Base-by-base conservation (phyloP, 2,329 filamentous ascomycete species). In the Elsinoe fawcettii region DNA sequence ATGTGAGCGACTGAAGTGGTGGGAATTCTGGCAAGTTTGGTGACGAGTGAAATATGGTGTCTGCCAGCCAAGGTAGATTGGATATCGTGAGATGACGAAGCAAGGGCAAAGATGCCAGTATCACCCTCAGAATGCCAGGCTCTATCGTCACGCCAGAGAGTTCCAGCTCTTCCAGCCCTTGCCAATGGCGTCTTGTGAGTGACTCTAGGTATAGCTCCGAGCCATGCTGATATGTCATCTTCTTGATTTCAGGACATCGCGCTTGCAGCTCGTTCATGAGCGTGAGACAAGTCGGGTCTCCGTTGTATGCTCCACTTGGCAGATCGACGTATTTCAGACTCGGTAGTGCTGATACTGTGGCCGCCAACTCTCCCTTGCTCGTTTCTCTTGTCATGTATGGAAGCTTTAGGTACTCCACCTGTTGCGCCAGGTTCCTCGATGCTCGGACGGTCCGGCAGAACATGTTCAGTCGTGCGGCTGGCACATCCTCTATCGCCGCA, bases 341-440 rank as follows among this genome's bases (percentile, higher is more conserved):
- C 27, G 90, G 88, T 43, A 92, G 79, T 22, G 91, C 87, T 36
- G 90, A 89, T 49, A 96, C 86, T 23, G 88, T 89, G 53, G 90
- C 84, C 8, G 92, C 91, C 51, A 96, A 80, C 61, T 92, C 88
- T 56, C 87, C 81, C 69, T 93, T 90, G 69, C 82, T 87, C 1
- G 88, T 88, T 74, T 96, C 90, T 58, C 92, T 84, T 56, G 92
- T 86, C 92, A 96, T 96, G 71, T 96, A 96, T 5, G 92, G 90
- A 59, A 90, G 84, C 75, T 96, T 95, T 66, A 97, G 77, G 65
- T 86, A 90, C 66, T 85, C 75, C 4, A 96, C 88, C 41, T 83
- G 76, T 57, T 80, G 76, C 32, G 86, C 90, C 46, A 95, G 70
- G 49, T 74, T 82, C 20, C 83, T 81, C 60, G 90, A 86, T 51